Evolutionary conservation across 2,329 filamentous ascomycete species (phyloP).

Genomic region (Hypoxylon sp.): DNA sequence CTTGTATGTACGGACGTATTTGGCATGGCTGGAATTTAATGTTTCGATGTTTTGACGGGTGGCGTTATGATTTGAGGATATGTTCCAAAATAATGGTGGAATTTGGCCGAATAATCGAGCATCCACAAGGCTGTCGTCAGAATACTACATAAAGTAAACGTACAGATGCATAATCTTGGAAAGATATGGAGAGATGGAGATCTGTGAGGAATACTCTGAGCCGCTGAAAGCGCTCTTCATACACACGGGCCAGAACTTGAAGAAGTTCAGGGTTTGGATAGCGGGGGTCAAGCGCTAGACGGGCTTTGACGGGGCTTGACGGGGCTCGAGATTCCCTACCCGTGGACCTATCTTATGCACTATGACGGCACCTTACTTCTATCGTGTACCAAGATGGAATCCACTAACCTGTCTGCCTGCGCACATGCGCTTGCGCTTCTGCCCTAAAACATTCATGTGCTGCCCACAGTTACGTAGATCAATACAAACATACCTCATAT

Average conservation of each 20-base stretch:
- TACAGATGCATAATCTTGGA: neutral
- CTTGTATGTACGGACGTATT: neutral
- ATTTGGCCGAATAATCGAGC: neutral
- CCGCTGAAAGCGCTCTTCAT: slow-evolving; percentile 12
- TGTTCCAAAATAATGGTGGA: neutral
- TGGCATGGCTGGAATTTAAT: neutral
- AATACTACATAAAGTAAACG: neutral
- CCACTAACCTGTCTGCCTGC: slow-evolving; percentile 22
- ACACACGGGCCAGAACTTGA: neutral
- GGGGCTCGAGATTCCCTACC: too few relatives aligned
- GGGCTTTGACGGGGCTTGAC: neutral
- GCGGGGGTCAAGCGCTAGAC: slow-evolving; percentile 16
- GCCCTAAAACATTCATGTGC: neutral
- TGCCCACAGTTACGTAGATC: neutral
- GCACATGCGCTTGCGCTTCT: slow-evolving; percentile 11
- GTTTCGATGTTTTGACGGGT: neutral
- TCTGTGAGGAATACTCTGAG: neutral
- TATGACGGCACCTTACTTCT: slow-evolving; percentile 37
- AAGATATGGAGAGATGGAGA: slow-evolving; percentile 1
- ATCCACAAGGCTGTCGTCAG: neutral
- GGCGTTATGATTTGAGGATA: neutral
- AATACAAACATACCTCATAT: too few relatives aligned
- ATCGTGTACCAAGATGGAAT: neutral
- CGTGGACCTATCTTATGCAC: slow-evolving; percentile 31
- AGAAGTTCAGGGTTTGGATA: slow-evolving; percentile 14